phyloP scores from a whole-genome alignment of 768 basidiomycete species.

The Hygrocybe punicea region DNA sequence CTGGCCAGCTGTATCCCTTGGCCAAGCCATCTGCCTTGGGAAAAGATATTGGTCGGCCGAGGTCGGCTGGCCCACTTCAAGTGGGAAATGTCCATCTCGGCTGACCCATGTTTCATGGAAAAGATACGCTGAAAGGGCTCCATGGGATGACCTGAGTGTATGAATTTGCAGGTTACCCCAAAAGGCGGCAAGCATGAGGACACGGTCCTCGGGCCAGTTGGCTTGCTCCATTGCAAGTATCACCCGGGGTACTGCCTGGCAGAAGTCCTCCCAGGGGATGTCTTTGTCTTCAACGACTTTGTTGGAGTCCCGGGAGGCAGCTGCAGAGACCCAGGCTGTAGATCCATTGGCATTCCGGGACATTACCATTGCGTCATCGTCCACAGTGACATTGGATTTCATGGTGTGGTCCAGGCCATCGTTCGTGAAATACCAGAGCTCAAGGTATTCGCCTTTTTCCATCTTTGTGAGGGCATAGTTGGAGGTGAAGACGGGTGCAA shows the following conservation, averaged over 20 bases:
- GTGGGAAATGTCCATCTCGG: too few relatives aligned
- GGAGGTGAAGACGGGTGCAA: not conserved
- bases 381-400: not conserved
- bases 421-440: constrained; percentile 7
- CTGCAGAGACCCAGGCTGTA: not conserved
- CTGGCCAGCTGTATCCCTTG: too few relatives aligned
- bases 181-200: constrained; percentile 1
- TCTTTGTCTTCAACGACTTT: not conserved
- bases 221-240: not conserved
- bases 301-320: not conserved
- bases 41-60: too few relatives aligned
- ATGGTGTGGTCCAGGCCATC: not conserved
- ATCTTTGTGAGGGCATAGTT: not conserved
- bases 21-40: too few relatives aligned
- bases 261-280: constrained; percentile 2
- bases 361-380: constrained; percentile 3
- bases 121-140: too few relatives aligned
- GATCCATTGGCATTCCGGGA: not conserved
- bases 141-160: not conserved
- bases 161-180: constrained; percentile 1
- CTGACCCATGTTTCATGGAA: too few relatives aligned
- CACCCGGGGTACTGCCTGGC: not conserved
- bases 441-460: constrained; percentile 2
- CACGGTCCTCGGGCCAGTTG: not conserved
- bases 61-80: too few relatives aligned